phyloP scores from a whole-genome alignment of 805 yeast species.

The Candida ficus region DNA sequence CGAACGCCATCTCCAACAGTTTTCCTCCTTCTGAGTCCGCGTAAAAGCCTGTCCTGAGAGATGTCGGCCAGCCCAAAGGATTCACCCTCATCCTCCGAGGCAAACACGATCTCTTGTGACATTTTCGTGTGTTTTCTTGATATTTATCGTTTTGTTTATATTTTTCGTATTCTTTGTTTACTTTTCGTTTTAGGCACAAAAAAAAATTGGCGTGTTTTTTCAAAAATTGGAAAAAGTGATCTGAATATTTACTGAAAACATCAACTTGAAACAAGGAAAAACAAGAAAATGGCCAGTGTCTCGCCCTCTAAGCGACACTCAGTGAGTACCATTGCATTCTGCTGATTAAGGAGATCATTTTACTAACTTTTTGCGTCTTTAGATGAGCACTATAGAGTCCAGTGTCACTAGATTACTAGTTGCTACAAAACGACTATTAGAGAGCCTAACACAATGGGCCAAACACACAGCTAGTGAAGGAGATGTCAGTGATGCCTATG shows the following conservation, averaged over 20 bases:
- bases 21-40: neutral
- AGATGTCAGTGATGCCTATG: conserved; percentile 87
- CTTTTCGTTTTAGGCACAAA: neutral
- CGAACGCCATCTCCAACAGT: neutral
- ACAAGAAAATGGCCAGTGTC: conserved; percentile 2
- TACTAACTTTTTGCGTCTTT: conserved; percentile 3
- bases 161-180: neutral
- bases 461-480: conserved; percentile 69
- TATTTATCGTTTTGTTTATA: neutral
- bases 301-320: conserved; percentile 24
- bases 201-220: no score
- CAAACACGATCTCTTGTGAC: conserved; percentile 4
- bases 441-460: conserved; percentile 88
- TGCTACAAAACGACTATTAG: conserved; percentile 85
- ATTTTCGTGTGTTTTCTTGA: neutral
- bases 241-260: no score
- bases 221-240: no score
- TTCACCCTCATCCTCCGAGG: conserved; percentile 13
- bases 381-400: conserved; percentile 60
- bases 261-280: no score
- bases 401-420: conserved; percentile 75
- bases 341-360: neutral
- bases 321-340: conserved; percentile 12
- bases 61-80: conserved; percentile 3
- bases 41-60: conserved; percentile 3